Evolutionary conservation across 805 yeast species (phyloP), one percentile per base, ranked within the genome.

Genomic region (Pichia phayaonensis): DNA sequence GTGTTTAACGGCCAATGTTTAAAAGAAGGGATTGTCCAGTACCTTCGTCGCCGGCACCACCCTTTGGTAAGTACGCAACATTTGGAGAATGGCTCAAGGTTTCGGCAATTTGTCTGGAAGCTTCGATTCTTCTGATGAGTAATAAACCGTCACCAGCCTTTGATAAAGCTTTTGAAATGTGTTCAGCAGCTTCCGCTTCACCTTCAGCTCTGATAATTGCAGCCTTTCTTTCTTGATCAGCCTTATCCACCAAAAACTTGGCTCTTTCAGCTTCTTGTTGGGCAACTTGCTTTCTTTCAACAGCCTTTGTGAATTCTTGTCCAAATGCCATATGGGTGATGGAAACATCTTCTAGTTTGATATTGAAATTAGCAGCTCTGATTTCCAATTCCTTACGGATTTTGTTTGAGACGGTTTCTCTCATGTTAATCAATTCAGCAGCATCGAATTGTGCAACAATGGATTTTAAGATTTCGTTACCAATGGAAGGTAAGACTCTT

Each of bases 261-360:
- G 98, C 97, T 59, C 99, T 80, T 74, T 94, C 98, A 23, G 99
- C 98, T 66, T 94, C 99, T 72, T 94, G 99, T 73, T 94, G 99
- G 31, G 99, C 99, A 71, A 94, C 95, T 72, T 94, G 98, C 68
- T 94, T 94, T 72, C 88, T 96, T 72, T 94, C 99, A 53, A 94
- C 99, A 34, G 99, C 98, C 70, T 87, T 90, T 49, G 99, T 94
- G 74, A 94, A 94, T 66, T 94, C 99, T 57, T 77, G 79, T 48
- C 99, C 98, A 68, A 94, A 94, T 0, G 97, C 88, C 88, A 94
- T 84, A 71, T 94, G 99, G 16, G 99, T 94, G 59, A 94, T 94
- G 24, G 97, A 87, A 48, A 94, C 99, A 70, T 94, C 99, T 70
- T 94, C 99, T 59, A 94, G 78, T 65, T 78, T 85, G 64, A 94